Conservation (phyloP, 164 flowering plant species). For the Protea cynaroides region DNA sequence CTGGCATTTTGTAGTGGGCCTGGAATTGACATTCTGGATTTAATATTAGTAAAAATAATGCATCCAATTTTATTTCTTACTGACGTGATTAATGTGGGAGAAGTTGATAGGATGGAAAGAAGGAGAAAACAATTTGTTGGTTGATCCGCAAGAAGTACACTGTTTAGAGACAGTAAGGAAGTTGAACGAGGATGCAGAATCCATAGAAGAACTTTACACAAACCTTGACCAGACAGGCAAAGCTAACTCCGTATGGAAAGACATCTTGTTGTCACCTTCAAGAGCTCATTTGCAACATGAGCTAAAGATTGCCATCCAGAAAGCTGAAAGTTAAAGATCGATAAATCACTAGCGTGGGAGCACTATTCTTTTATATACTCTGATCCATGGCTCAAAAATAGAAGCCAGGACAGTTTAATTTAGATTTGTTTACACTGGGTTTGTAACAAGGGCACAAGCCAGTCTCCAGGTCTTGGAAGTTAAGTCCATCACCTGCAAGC, state of each 20-base stretch:
- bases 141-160: constrained; percentile 61
- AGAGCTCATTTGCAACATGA: constrained; percentile 46
- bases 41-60: too few relatives aligned
- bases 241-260: constrained; percentile 60
- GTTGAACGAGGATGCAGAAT: constrained; percentile 67
- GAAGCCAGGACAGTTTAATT: neutral
- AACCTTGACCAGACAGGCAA: constrained; percentile 15
- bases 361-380: neutral
- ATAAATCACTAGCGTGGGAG: neutral
- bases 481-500: neutral
- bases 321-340: constrained; percentile 26
- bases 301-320: constrained; percentile 42
- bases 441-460: neutral
- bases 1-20: too few relatives aligned
- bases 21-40: too few relatives aligned
- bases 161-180: constrained; percentile 37
- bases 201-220: constrained; percentile 55
- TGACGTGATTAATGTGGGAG: neutral
- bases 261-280: constrained; percentile 41
- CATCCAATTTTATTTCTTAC: too few relatives aligned
- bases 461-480: neutral
- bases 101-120: constrained; percentile 87
- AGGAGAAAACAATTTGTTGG: constrained; percentile 46
- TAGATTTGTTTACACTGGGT: neutral
- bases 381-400: neutral